Evolutionary conservation across 768 basidiomycete genomes (phyloP).

Genomic region (Phaeolepiota aurea): DNA sequence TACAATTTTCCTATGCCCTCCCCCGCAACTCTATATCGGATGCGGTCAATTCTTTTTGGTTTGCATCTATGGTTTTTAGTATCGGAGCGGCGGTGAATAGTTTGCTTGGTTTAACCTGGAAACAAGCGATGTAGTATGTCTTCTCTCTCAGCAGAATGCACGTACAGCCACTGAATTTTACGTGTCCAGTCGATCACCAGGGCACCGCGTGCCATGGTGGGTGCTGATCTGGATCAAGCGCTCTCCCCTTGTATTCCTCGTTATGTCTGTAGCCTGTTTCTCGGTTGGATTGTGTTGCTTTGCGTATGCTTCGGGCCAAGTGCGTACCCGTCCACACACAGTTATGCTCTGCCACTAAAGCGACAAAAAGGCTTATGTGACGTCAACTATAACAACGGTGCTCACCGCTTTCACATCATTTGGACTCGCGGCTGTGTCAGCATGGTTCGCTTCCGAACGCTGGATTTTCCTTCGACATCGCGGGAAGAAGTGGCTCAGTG

Average conservation of each 20-base stretch:
- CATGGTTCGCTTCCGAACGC: conserved; percentile 68
- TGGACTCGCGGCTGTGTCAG: conserved; percentile 60
- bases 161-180: no score
- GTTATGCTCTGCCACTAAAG: conserved; percentile 1
- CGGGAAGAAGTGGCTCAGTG: conserved; percentile 64
- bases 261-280: conserved; percentile 78
- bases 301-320: conserved; percentile 67
- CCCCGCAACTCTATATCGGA: conserved; percentile 25
- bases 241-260: conserved; percentile 75
- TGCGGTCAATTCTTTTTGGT: conserved; percentile 69
- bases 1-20: conserved; percentile 57
- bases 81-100: conserved; percentile 74
- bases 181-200: conserved; percentile 69
- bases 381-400: conserved; percentile 67
- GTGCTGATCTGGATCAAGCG: conserved; percentile 83
- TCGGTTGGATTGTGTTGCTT: conserved; percentile 73
- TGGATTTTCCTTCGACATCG: conserved; percentile 55
- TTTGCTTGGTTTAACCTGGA: conserved; percentile 71
- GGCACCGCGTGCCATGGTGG: conserved; percentile 76
- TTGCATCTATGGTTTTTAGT: conserved; percentile 67
- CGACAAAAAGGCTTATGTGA: conserved; percentile 39
- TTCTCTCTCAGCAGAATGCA: no score
- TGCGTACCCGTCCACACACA: conserved; percentile 16
- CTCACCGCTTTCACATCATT: conserved; percentile 70
- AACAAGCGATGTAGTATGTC: conserved; percentile 76